These are phyloP conservation scores for Evansstolkia leycettana DNA, from an alignment of 495 filamentous ascomycete species.

Conservation along the genomic window DNA sequence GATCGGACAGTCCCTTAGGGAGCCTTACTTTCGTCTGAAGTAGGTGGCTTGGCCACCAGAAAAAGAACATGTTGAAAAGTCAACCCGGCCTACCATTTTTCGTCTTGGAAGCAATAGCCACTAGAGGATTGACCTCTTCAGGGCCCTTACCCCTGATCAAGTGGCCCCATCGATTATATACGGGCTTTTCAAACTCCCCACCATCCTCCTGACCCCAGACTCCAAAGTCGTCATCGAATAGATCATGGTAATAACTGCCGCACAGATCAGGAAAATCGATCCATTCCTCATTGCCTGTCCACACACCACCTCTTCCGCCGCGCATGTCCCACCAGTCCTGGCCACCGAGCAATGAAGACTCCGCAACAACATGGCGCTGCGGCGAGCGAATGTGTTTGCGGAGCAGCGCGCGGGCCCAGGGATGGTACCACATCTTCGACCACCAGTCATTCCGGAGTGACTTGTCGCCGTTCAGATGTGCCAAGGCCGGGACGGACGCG, in stretches of 20 bases:
- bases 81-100: too few species aligned
- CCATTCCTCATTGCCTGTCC: slow-evolving; percentile 45
- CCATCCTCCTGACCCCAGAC: slow-evolving; percentile 48
- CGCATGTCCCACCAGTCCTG: slow-evolving; percentile 41
- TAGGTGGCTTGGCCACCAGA: too few species aligned
- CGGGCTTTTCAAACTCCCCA: slow-evolving; percentile 48
- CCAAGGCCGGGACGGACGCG: slow-evolving; percentile 32
- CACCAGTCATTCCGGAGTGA: slow-evolving; percentile 32
- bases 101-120: too few species aligned
- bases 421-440: slow-evolving; percentile 46
- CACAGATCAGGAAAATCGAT: slow-evolving; percentile 43
- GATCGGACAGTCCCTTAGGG: too few species aligned
- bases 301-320: slow-evolving; percentile 46
- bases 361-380: slow-evolving; percentile 28
- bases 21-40: too few species aligned
- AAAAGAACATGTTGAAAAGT: too few species aligned
- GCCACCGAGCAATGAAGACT: slow-evolving; percentile 34
- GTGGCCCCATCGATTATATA: slow-evolving; percentile 32
- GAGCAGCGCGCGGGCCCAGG: slow-evolving; percentile 38
- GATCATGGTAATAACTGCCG: slow-evolving; percentile 31
- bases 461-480: slow-evolving; percentile 36
- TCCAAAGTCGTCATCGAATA: slow-evolving; percentile 36
- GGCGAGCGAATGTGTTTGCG: slow-evolving; percentile 36
- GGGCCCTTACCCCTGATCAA: slow-evolving; percentile 26
- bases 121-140: not conserved